Conservation (phyloP, 2,329 filamentous ascomycete species). For the Microascus cirrosus region DNA sequence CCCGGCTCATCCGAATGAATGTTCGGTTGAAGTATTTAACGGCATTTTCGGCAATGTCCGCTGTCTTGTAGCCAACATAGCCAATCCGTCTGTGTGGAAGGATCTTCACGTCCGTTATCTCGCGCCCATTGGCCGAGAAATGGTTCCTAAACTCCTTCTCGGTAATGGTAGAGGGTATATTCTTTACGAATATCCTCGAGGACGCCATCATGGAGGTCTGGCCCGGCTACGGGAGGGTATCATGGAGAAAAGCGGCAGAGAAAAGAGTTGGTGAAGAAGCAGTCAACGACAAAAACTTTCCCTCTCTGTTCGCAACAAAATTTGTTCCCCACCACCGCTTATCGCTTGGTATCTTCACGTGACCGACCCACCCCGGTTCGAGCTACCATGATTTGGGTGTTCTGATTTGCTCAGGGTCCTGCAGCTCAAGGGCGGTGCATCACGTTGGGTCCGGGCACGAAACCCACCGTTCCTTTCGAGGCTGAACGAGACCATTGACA, state of each 20-base stretch:
- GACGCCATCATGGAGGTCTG: conserved; percentile 29
- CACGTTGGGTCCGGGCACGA: neutral
- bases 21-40: conserved; percentile 93
- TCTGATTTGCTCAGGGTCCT: neutral
- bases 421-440: neutral
- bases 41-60: conserved; percentile 68
- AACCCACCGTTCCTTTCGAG: neutral
- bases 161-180: conserved; percentile 74
- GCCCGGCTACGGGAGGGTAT: conserved; percentile 6
- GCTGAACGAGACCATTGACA: neutral
- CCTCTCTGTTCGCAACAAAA: neutral
- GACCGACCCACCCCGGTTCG: neutral
- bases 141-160: conserved; percentile 82
- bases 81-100: conserved; percentile 84
- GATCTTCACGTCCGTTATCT: conserved; percentile 86
- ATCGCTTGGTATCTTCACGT: neutral
- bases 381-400: neutral
- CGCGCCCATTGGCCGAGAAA: conserved; percentile 61
- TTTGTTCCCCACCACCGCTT: neutral
- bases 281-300: neutral
- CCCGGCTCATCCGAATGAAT: conserved; percentile 92
- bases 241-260: conserved; percentile 1
- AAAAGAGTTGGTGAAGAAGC: neutral
- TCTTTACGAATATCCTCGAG: conserved; percentile 69
- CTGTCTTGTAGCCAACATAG: conserved; percentile 84